Evolutionary conservation across 495 filamentous ascomycete genomes (phyloP), one percentile per base, ranked within the genome.

Genomic region (Pyrenula aspistea): DNA sequence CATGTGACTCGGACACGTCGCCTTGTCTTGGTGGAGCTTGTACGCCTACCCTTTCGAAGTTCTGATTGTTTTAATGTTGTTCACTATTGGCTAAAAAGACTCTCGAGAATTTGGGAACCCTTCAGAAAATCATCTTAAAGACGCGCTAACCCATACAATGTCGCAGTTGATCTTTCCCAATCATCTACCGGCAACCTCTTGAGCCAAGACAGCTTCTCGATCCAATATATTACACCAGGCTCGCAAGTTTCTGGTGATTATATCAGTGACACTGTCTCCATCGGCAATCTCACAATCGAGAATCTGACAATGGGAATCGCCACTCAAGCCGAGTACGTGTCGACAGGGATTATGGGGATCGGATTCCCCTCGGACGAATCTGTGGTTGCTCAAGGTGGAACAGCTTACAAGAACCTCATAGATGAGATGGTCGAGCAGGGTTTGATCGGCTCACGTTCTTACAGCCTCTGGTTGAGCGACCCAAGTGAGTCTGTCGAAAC

Each of bases 381-480:
- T 2, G 77, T 83, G 56, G 80, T 82, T 57, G 75, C 76, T 42
- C 69, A 83, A 55, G 75, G 77, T 10, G 70, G 73, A 2, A 54
- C 69, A 12, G 54, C 79, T 1, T 91, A 91, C 68, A 66, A 77
- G 24, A 90, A 88, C 67, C 67, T 90, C 8, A 82, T 86, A 0
- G 71, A 73, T 56, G 67, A 80, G 51, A 75, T 91, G 72, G 77
- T 78, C 2, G 67, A 80, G 50, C 69, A 83, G 20, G 80, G 79
- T 10, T 49, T 77, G 36, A 89, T 89, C 60, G 68, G 77, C 52
- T 78, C 82, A 24, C 83, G 81, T 53, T 84, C 86, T 10, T 91
- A 87, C 66, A 84, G 79, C 59, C 65, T 91, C 1, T 91, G 86
- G 86, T 74, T 91, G 24, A 89, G 90, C 72, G 87, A 89, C 62